These are phyloP conservation scores for Novymonas esmeraldas DNA, from an alignment of 208 protist species.

Conservation along the genomic window DNA sequence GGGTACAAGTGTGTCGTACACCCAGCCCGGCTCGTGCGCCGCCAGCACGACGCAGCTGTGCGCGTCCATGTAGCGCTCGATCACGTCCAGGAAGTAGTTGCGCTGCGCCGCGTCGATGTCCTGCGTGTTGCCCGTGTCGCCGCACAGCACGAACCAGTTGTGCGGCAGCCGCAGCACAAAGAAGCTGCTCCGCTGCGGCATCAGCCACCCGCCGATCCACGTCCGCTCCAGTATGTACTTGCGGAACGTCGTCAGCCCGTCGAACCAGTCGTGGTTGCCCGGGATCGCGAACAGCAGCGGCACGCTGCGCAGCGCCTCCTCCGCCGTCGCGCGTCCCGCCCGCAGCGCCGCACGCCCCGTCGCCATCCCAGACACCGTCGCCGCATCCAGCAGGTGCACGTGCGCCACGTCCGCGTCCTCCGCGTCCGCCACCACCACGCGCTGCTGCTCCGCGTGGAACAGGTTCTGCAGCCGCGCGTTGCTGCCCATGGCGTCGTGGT, in stretches of 20 bases:
- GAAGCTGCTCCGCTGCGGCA: slow-evolving; percentile 86
- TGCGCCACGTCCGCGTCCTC: slow-evolving; percentile 58
- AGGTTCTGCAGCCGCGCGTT: slow-evolving; percentile 46
- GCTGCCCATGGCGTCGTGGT: slow-evolving; percentile 59
- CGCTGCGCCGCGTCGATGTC: slow-evolving; percentile 86
- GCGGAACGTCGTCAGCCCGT: slow-evolving; percentile 79
- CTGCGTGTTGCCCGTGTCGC: slow-evolving; percentile 68
- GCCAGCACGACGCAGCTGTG: slow-evolving; percentile 74
- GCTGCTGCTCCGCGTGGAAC: slow-evolving; percentile 47
- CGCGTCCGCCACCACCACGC: slow-evolving; percentile 48
- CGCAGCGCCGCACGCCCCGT: slow-evolving; percentile 32
- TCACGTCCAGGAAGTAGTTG: slow-evolving; percentile 83
- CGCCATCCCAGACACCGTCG: slow-evolving; percentile 39
- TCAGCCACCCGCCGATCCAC: slow-evolving; percentile 85
- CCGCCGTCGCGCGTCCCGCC: slow-evolving; percentile 29
- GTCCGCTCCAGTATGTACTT: slow-evolving; percentile 76
- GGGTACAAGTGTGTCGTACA: slow-evolving; percentile 65
- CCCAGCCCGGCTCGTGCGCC: slow-evolving; percentile 73
- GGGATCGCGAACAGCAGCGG: slow-evolving; percentile 86
- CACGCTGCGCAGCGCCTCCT: slow-evolving; percentile 59
- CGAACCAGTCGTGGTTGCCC: slow-evolving; percentile 92
- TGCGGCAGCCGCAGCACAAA: slow-evolving; percentile 77
- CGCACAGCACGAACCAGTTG: slow-evolving; percentile 89
- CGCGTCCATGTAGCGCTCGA: slow-evolving; percentile 69
- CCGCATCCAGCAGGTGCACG: slow-evolving; percentile 57